Conservation (phyloP, 2,329 filamentous ascomycete genomes). For the Neurospora crassa region DNA sequence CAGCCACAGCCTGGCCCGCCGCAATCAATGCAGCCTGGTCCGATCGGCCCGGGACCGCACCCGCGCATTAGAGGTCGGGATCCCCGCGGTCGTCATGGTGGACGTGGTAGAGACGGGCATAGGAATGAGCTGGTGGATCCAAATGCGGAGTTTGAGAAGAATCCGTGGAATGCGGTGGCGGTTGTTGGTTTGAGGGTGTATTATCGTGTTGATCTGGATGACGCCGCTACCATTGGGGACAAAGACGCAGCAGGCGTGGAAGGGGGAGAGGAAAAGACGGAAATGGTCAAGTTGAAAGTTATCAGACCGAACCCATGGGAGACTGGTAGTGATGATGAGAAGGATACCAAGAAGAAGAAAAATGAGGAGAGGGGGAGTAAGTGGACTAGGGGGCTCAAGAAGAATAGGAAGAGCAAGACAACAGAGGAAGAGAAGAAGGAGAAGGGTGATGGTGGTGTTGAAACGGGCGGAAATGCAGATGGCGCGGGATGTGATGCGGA, state of each 20-base stretch:
- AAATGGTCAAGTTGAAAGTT: slow-evolving; percentile 20
- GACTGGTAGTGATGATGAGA: slow-evolving; percentile 19
- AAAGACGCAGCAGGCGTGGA: neutral
- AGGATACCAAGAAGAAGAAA: slow-evolving; percentile 24
- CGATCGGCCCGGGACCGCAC: neutral
- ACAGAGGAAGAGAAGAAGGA: slow-evolving; percentile 5
- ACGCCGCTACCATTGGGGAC: neutral
- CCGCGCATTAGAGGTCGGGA: neutral
- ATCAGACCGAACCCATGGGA: slow-evolving; percentile 18
- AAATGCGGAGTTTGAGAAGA: slow-evolving; percentile 40
- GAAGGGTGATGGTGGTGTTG: slow-evolving; percentile 7
- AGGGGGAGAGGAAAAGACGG: neutral
- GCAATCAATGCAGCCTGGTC: neutral
- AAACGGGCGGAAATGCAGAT: slow-evolving; percentile 19
- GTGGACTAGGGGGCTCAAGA: slow-evolving; percentile 1
- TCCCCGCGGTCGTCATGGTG: neutral
- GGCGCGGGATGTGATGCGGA: slow-evolving; percentile 24
- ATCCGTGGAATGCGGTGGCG: slow-evolving; percentile 53
- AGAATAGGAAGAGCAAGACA: slow-evolving; percentile 2
- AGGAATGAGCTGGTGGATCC: slow-evolving; percentile 13
- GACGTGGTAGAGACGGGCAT: neutral
- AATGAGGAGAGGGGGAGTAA: slow-evolving; percentile 3
- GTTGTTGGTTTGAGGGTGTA: slow-evolving; percentile 53
- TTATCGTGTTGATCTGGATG: slow-evolving; percentile 27
- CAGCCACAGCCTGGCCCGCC: neutral